Conservation (phyloP, 257 asterid genomes). For the Ilex aquifolium region DNA sequence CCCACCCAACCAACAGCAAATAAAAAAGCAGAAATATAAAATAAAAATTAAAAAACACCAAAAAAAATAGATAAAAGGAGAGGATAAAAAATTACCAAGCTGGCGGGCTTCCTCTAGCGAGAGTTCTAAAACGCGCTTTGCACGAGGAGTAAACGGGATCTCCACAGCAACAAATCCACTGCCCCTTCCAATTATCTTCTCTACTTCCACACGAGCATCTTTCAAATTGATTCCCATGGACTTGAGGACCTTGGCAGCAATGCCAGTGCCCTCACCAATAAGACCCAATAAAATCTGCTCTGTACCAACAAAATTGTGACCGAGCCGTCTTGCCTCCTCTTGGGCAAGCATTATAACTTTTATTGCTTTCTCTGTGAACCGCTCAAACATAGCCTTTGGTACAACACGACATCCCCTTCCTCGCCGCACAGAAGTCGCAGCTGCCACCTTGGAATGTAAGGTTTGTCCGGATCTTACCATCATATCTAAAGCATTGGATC, state of each 20-base stretch:
- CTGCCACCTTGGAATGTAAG: slow-evolving; percentile 66
- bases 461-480: slow-evolving; percentile 38
- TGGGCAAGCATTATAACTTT: slow-evolving; percentile 98
- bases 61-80: neutral
- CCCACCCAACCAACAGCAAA: neutral
- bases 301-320: slow-evolving; percentile 95
- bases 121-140: slow-evolving; percentile 90
- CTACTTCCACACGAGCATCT: slow-evolving; percentile 98
- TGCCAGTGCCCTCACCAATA: slow-evolving; percentile 98
- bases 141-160: slow-evolving; percentile 99
- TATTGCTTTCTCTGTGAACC: slow-evolving; percentile 94
- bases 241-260: slow-evolving; percentile 98
- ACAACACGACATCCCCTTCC: slow-evolving; percentile 41
- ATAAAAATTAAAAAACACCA: neutral
- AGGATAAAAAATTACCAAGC: slow-evolving; percentile 52
- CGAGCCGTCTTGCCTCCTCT: slow-evolving; percentile 97
- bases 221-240: slow-evolving; percentile 95
- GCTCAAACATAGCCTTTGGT: slow-evolving; percentile 94
- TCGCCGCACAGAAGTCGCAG: slow-evolving; percentile 35
- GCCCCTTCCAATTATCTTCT: slow-evolving; percentile 95
- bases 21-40: no score
- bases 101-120: slow-evolving; percentile 98
- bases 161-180: slow-evolving; percentile 98
- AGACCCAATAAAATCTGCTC: slow-evolving; percentile 95
- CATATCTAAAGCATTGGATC: slow-evolving; percentile 60